Conservation (phyloP, 768 basidiomycete genomes). For the Boletellus sp. region DNA sequence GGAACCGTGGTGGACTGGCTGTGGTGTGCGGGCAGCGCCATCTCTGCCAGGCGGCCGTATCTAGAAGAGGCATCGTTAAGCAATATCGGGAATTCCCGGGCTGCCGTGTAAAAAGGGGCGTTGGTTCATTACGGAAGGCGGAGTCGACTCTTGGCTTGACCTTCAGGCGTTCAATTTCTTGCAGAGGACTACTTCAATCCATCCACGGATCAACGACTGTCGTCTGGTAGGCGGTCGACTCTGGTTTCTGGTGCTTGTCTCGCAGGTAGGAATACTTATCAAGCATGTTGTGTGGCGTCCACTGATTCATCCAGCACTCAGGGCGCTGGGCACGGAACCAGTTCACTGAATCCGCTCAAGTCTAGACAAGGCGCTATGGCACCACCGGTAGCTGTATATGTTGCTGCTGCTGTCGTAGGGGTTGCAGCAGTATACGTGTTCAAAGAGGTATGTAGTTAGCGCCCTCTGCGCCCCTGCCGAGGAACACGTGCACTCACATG, state of each 20-base stretch:
- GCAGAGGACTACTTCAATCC: background rate
- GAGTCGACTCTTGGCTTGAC: background rate
- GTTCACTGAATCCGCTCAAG: constrained; percentile 7
- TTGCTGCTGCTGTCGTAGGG: constrained; percentile 47
- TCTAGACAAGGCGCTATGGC: constrained; percentile 17
- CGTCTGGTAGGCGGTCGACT: background rate
- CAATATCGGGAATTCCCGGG: background rate
- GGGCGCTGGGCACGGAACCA: constrained; percentile 13
- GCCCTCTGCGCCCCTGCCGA: background rate
- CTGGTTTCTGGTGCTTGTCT: background rate
- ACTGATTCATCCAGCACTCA: background rate
- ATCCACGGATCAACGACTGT: background rate
- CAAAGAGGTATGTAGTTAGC: constrained; percentile 46
- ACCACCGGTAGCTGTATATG: constrained; percentile 41
- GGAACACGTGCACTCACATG: constrained; percentile 21
- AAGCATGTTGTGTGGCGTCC: background rate
- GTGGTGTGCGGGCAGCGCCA: no score
- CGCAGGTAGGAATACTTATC: constrained; percentile 4
- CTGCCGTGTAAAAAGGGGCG: constrained; percentile 9
- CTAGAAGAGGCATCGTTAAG: background rate
- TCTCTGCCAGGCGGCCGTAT: no score
- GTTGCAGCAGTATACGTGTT: constrained; percentile 52
- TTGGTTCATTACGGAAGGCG: constrained; percentile 11
- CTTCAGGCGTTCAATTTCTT: constrained; percentile 3
- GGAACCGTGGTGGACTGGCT: no score